Percentiles rank a stretch among this genome's conserved stretches.
phyloP scores from a whole-genome alignment of 2,329 filamentous ascomycete genomes.

The Onygena corvina region DNA sequence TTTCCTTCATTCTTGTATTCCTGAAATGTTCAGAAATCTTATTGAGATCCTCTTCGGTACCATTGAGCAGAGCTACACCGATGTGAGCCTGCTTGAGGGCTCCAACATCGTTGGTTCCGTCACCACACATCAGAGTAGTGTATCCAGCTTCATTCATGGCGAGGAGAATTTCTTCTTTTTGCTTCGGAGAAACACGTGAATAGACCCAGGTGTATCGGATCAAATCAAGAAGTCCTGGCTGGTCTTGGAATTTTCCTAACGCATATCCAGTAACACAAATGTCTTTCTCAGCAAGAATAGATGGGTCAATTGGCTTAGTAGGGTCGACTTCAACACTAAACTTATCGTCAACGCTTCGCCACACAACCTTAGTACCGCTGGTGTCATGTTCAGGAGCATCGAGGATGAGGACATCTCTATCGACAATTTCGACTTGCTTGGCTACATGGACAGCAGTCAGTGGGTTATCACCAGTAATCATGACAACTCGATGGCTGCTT shows the following conservation, averaged over 20 bases:
- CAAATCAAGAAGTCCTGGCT: slow-evolving; percentile 62
- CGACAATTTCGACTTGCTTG: slow-evolving; percentile 90
- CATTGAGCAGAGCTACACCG: slow-evolving; percentile 89
- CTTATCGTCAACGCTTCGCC: slow-evolving; percentile 90
- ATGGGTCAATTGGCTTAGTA: slow-evolving; percentile 62
- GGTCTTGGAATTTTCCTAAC: slow-evolving; percentile 72
- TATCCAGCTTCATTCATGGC: slow-evolving; percentile 94
- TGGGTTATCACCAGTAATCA: slow-evolving; percentile 98
- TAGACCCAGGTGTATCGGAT: slow-evolving; percentile 94
- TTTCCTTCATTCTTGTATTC: slow-evolving; percentile 94
- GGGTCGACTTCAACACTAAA: slow-evolving; percentile 75
- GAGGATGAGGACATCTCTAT: slow-evolving; percentile 85
- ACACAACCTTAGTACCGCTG: slow-evolving; percentile 69
- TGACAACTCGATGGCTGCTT: slow-evolving; percentile 94
- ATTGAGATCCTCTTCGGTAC: slow-evolving; percentile 77
- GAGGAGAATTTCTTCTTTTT: slow-evolving; percentile 96
- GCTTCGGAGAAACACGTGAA: slow-evolving; percentile 92
- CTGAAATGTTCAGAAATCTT: slow-evolving; percentile 88
- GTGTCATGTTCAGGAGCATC: slow-evolving; percentile 87
- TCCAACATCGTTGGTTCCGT: slow-evolving; percentile 96
- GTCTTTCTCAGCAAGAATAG: slow-evolving; percentile 76
- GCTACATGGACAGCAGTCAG: slow-evolving; percentile 94
- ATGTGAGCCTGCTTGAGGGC: slow-evolving; percentile 97
- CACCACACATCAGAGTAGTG: slow-evolving; percentile 96
- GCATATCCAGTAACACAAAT: slow-evolving; percentile 94